Base-by-base conservation (phyloP, 108 stramenopile genomes). In the Pseudonitzschia multiseries region DNA sequence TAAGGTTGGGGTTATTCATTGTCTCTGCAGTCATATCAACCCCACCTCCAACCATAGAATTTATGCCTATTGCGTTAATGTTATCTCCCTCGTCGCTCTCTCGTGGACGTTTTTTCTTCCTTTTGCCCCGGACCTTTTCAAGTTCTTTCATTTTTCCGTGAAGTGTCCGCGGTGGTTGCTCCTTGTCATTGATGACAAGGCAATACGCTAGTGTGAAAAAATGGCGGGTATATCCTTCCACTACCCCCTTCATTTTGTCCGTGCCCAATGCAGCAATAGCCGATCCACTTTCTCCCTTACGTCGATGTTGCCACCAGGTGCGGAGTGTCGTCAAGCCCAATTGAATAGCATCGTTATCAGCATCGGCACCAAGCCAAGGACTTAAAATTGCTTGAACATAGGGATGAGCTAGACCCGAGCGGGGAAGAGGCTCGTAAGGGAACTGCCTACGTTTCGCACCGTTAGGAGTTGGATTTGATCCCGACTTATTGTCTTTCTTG, bases 221-320 rank as follows among this genome's bases (percentile, higher is more conserved):
- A 65, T 95, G 94, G 10, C 94, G 88, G n/a, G 94, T 95, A 60
- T 95, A 95, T 42, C 94, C 94, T 71, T 95, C 94, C 8, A 95
- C 94, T 13, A 95, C 91, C n/a, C 91, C 90, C 22, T 83, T 82
- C 94, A 95, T 95, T 74, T 92, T 95, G 57, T 95, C 94, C 28
- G 90, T 93, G 22, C 91, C 87, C 70, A 95, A 74, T 24, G 94
- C 94, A 41, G 89, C 86, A 73, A 92, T 82, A 26, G 94, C 94
- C 26, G 87, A 86, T 2, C 91, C 91, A 44, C 84, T 85, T 69
- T 95, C 94, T 21, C 94, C 94, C 85, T 95, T 95, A 51, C 94
- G 91, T 54, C 94, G 89, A 76, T 95, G 94, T 74, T 95, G 94
- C 94, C 94, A 95, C 94, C 94, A 95, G 3, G 94, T 95, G 13